Base-by-base conservation (phyloP, 2,329 filamentous ascomycete species). In the Clonostachys solani region DNA sequence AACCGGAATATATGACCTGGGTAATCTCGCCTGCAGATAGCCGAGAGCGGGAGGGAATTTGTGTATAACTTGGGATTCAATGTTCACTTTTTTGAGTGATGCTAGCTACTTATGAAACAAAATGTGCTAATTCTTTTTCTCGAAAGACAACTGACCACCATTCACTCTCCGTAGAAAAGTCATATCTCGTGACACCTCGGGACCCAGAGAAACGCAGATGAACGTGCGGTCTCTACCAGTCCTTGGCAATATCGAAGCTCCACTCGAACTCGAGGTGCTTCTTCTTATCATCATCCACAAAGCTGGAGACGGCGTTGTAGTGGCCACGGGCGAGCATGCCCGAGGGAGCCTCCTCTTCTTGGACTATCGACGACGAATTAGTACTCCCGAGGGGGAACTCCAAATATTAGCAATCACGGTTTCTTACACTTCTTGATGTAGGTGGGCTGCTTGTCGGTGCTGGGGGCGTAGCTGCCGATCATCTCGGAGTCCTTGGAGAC, bases 401-500 rank as follows among this genome's bases (percentile, higher is more conserved):
- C n/a, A 35, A 35, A 8, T 18, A n/a, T 5, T 10, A 16, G 12
- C 16, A 16, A 4, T 36, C 38, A 15, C 5, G 29, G 17, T 18
- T 18, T 74, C 89, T 73, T 81, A 96, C 92, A 97, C 65, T 87
- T 87, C 80, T 97, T 97, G 68, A 84, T 83, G 69, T 97, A 95
- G 52, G 86, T 68, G 10, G 87, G 83, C 69, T 89, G 89, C 70
- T 90, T 87, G 53, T 90, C 87, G 16, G 92, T 97, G 75, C 86
- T 96, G 55, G 94, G 94, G 47, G 90, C 87, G 63, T 92, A 99
- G 60, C 89, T 95, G 57, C 92, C 91, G 80, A 99, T 87, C 94
- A 99, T 99, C 75, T 97, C 92, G 59, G 95, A 88, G 62, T 94
- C 87, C 81, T 96, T 99, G 75, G 87, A 89, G 51, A 92, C 83